Base-by-base conservation (phyloP, 1,284 basidiomycete genomes). In the Athelia psychrophila region DNA sequence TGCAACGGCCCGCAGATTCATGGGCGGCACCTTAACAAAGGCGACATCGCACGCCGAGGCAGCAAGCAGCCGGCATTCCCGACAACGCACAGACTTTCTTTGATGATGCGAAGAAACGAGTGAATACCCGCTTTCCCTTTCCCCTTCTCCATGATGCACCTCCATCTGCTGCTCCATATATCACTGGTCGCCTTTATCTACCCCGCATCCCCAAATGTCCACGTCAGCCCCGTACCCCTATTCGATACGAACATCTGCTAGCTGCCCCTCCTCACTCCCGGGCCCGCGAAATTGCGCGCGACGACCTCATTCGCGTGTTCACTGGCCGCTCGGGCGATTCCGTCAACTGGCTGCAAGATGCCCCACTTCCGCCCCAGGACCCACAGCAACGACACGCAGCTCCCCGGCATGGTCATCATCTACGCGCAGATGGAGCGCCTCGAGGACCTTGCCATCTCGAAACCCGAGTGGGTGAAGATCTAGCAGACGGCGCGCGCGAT, bases 21-120 rank as follows among this genome's bases (percentile, higher is more conserved):
- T 95, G 91, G 92, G 92, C 60, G 90, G 89, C 55, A 98, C 97
- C 78, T 97, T 94, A 32, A 97, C 95, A 54, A 98, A 96, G 71
- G 93, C 93, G 50, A 95, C 93, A 23, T 89, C 90, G 55, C 22
- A 97, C 95, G 2, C 83, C 87, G 67, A 71, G 86, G 0, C 88
- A 92, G 68, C 86, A 90, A 69, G 83, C 88, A 51, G 75, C 80
- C 48, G 84, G 83, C 55, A 95, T 96, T 60, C 87, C 86, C n/a
- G 92, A 95, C 73, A 88, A 80, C 49, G 80, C 90, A 32, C 89
- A 90, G 72, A 76, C 80, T 49, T 93, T 98, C 80, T 98, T 98
- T 65, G 92, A 95, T 55, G 96, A 99, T 71, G 98, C 96, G 54
- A 98, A 98, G 80, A 80, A 78, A 71, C 95, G 93, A 13, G 92